Evolutionary conservation across 2,329 filamentous ascomycete species (phyloP).

Genomic region (Paramyrothecium sp.): DNA sequence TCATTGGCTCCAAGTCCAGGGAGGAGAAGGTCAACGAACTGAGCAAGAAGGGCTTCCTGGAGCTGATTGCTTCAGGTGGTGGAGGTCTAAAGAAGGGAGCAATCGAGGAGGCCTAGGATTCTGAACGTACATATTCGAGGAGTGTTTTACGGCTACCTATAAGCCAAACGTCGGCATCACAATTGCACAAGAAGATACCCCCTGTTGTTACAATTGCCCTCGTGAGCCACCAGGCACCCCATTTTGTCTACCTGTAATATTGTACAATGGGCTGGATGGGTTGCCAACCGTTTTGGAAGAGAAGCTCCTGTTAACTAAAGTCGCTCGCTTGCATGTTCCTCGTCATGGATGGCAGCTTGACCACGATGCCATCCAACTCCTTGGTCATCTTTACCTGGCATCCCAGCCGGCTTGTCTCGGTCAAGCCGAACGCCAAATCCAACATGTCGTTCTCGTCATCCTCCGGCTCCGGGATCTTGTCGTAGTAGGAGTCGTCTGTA

Average conservation of each 20-base stretch:
- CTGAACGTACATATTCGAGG: background rate
- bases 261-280: conserved; percentile 3
- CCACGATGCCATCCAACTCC: conserved; percentile 81
- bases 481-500: conserved; percentile 68
- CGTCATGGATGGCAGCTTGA: conserved; percentile 89
- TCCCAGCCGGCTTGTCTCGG: conserved; percentile 78
- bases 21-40: conserved; percentile 93
- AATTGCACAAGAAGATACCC: conserved; percentile 25
- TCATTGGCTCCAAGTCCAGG: conserved; percentile 75
- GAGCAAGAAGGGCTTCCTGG: conserved; percentile 94
- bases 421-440: conserved; percentile 85
- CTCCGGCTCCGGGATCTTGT: conserved; percentile 74
- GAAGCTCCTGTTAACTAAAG: conserved; percentile 51
- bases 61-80: conserved; percentile 73
- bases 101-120: conserved; percentile 53
- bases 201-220: conserved; percentile 2
- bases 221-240: background rate
- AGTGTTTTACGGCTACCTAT: conserved; percentile 1
- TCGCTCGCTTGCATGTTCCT: conserved; percentile 94
- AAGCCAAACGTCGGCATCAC: background rate
- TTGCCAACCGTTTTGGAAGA: background rate
- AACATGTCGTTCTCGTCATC: conserved; percentile 89
- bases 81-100: conserved; percentile 58
- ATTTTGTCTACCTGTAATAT: background rate
- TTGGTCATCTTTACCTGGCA: conserved; percentile 92